A percentile compares a stretch with the other conserved stretches of the same genome.
phyloP scores from a whole-genome alignment of 768 basidiomycete species.

The Thelephora ganbajun region DNA sequence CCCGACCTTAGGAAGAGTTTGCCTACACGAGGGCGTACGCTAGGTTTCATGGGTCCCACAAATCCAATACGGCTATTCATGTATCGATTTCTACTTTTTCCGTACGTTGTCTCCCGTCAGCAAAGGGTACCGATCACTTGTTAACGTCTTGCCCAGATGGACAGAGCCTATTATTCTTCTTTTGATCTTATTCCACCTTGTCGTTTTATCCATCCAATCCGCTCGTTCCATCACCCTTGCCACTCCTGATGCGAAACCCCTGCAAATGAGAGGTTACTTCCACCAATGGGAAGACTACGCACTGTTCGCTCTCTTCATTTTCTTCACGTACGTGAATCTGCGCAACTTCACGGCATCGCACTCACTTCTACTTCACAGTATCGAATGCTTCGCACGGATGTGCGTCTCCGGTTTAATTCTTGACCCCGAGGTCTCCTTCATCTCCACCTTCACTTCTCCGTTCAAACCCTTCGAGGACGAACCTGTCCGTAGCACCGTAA shows the following conservation, averaged over 20 bases:
- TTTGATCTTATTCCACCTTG: constrained; percentile 73
- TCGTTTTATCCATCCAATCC: constrained; percentile 72
- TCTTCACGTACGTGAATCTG: constrained; percentile 60
- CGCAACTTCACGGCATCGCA: background rate
- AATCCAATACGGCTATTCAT: constrained; percentile 50
- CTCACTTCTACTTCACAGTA: constrained; percentile 23
- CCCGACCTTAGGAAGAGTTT: constrained; percentile 30
- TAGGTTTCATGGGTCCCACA: constrained; percentile 62
- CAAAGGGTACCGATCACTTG: background rate
- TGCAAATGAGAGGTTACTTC: constrained; percentile 60
- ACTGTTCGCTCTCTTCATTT: constrained; percentile 69
- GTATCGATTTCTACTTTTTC: constrained; percentile 53
- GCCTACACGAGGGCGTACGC: constrained; percentile 62
- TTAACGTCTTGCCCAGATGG: constrained; percentile 31
- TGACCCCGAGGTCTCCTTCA: constrained; percentile 60
- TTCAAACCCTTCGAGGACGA: constrained; percentile 12
- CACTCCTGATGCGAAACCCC: constrained; percentile 21
- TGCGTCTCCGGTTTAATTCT: constrained; percentile 81
- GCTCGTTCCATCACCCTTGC: constrained; percentile 43
- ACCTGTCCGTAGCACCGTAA: constrained; percentile 16
- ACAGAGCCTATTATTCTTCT: constrained; percentile 79
- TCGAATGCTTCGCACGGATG: constrained; percentile 82
- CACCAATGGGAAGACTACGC: constrained; percentile 80
- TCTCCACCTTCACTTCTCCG: constrained; percentile 28
- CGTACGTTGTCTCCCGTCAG: constrained; percentile 33